Base-by-base conservation (phyloP, 2,329 filamentous ascomycete species). In the Calonectria leucothoes region DNA sequence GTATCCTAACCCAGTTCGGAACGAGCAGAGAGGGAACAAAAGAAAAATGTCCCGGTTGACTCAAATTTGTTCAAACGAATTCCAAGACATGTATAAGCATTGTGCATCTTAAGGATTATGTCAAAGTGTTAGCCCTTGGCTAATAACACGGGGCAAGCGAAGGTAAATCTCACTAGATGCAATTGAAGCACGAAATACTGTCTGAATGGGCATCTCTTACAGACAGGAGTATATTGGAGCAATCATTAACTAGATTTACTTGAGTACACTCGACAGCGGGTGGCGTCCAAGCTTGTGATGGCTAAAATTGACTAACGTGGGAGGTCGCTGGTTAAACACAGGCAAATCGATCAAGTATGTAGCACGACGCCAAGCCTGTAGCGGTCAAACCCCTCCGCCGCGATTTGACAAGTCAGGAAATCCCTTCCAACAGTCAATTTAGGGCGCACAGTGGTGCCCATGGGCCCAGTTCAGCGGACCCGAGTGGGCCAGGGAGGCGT, bases 401-500 rank as follows among this genome's bases (percentile, higher is more conserved):
- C 42, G 27, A 29, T 4, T 61, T 63, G 55, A 67, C 65, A 48
- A 45, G 35, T 48, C 55, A 52, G 57, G 52, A 64, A 63, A 29
- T 52, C 31, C 55, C 57, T 63, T 69, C 31, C 29, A 45, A 14
- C 25, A 63, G 42, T 69, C 37, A 27, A 17, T 35, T 52, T n/a
- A 17, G 55, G 51, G 35, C n/a, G 15, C 33, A 6, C 31, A 59
- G 33, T 6, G 35, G n/a, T 33, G 33, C 33, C 55, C 23, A 33
- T 39, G 55, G 35, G 23, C 37, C 55, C 6, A 25, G 20, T 33
- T 64, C 17, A 31, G 37, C 27, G 59, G 25, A 48, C 15, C n/a
- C 29, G 35, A 51, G 70, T 68, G 55, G 64, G 35, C 64, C 67
- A 15, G 67, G 23, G 15, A 48, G 57, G 59, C 42, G 25, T 74